Evolutionary conservation across 805 yeast species (phyloP).

Genomic region (Sugiyamaella lignohabitans): DNA sequence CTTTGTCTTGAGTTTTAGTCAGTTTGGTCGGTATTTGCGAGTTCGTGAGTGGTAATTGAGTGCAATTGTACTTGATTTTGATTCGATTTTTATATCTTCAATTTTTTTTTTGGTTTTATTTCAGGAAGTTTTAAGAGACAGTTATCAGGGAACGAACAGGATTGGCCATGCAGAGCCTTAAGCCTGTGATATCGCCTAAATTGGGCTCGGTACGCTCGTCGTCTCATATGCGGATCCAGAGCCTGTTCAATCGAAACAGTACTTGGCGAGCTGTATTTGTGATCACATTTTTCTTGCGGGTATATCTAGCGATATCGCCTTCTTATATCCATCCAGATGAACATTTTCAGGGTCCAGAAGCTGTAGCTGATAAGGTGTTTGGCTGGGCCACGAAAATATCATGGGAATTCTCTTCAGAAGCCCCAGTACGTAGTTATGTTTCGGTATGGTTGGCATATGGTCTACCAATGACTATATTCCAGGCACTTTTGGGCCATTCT

Average conservation of each 20-base stretch:
- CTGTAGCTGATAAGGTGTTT: conserved; percentile 43
- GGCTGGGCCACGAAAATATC: conserved; percentile 49
- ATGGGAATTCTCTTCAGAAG: conserved; percentile 68
- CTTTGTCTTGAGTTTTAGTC: too few relatives aligned
- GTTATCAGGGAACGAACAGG: too few relatives aligned
- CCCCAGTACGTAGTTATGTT: conserved; percentile 65
- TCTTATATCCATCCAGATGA: conserved; percentile 98
- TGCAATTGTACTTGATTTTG: too few relatives aligned
- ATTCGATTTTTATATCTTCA: too few relatives aligned
- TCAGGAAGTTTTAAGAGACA: too few relatives aligned
- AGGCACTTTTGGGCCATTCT: conserved; percentile 25
- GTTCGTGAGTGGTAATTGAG: too few relatives aligned
- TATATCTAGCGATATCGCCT: conserved; percentile 55
- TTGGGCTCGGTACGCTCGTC: too few relatives aligned
- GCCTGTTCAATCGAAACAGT: conserved; percentile 13
- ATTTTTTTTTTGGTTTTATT: too few relatives aligned
- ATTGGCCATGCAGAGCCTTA: too few relatives aligned
- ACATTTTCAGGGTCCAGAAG: conserved; percentile 87
- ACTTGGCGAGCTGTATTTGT: conserved; percentile 47
- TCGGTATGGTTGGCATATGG: conserved; percentile 65
- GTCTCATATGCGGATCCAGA: too few relatives aligned
- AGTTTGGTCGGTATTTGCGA: too few relatives aligned
- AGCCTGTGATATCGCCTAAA: too few relatives aligned
- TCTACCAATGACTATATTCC: conserved; percentile 46
- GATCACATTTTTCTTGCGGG: conserved; percentile 41